These are phyloP conservation scores for Ilex aquifolium DNA, from an alignment of 257 asterid species.

Conservation along the genomic window DNA sequence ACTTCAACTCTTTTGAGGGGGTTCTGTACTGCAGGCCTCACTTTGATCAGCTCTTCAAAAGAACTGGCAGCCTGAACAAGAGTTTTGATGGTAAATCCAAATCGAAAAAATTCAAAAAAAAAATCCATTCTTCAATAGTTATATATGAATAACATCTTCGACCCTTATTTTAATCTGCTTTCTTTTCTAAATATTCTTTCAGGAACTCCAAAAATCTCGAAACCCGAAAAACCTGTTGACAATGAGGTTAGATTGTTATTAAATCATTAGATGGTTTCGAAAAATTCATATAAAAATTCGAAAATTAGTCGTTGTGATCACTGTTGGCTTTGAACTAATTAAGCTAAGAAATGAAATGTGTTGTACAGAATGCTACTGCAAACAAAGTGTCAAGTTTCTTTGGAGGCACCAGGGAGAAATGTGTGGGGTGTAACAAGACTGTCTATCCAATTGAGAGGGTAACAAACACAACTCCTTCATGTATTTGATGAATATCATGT, in stretches of 20 bases:
- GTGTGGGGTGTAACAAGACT: conserved; percentile 55
- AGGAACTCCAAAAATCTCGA: conserved; percentile 52
- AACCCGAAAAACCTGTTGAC: conserved; percentile 47
- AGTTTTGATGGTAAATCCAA: conserved; percentile 59
- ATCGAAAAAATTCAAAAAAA: too few relatives aligned
- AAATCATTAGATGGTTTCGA: background rate
- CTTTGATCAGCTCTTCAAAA: conserved; percentile 66
- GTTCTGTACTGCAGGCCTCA: conserved; percentile 71
- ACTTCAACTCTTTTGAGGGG: conserved; percentile 78
- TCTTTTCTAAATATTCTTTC: conserved; percentile 7
- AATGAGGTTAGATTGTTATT: conserved; percentile 35
- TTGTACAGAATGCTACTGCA: conserved; percentile 36
- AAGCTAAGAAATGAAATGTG: background rate
- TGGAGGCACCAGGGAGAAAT: conserved; percentile 66
- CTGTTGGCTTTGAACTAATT: background rate
- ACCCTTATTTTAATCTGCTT: background rate
- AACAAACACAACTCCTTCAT: conserved; percentile 3
- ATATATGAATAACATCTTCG: background rate
- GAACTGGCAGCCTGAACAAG: conserved; percentile 79
- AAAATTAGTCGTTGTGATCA: background rate
- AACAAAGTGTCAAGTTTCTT: conserved; percentile 51
- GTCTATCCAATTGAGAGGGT: conserved; percentile 80
- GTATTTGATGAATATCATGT: background rate
- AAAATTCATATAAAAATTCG: background rate
- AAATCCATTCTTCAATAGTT: background rate